phyloP scores from a whole-genome alignment of 805 yeast species.

The Osmozyma mogii region DNA sequence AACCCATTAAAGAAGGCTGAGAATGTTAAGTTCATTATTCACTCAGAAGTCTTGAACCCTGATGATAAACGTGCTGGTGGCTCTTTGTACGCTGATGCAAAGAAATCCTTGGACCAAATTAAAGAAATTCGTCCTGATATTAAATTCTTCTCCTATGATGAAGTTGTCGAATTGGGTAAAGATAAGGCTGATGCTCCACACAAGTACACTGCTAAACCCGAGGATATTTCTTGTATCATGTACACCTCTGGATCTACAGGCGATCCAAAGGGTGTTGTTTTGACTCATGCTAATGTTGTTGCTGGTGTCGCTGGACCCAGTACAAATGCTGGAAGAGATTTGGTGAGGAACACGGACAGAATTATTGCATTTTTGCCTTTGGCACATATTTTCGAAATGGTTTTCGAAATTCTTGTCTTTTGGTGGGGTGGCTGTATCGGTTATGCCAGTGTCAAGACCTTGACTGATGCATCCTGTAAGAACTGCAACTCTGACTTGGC shows the following conservation, averaged over 20 bases:
- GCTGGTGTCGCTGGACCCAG: constrained; percentile 85
- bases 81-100: constrained; percentile 48
- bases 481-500: constrained; percentile 86
- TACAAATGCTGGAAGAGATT: constrained; percentile 45
- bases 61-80: constrained; percentile 62
- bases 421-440: constrained; percentile 90
- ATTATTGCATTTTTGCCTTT: constrained; percentile 85
- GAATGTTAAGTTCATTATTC: constrained; percentile 60
- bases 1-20: constrained; percentile 63
- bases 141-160: constrained; percentile 55
- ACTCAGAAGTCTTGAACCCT: constrained; percentile 53
- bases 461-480: constrained; percentile 71
- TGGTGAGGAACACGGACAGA: constrained; percentile 53
- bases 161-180: constrained; percentile 58
- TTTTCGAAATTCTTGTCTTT: constrained; percentile 69
- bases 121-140: constrained; percentile 69
- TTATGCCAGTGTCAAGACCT: constrained; percentile 87
- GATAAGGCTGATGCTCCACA: constrained; percentile 33
- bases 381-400: constrained; percentile 93
- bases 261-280: constrained; percentile 75
- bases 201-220: constrained; percentile 42
- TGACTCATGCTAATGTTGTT: constrained; percentile 58
- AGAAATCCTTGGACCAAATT: constrained; percentile 50
- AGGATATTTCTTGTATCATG: constrained; percentile 69
- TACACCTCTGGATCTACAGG: constrained; percentile 87